A percentile compares a stretch with the other conserved stretches of the same genome.
Evolutionary conservation across 1,284 basidiomycete species (phyloP).

Genomic region (Agaricales sp.): DNA sequence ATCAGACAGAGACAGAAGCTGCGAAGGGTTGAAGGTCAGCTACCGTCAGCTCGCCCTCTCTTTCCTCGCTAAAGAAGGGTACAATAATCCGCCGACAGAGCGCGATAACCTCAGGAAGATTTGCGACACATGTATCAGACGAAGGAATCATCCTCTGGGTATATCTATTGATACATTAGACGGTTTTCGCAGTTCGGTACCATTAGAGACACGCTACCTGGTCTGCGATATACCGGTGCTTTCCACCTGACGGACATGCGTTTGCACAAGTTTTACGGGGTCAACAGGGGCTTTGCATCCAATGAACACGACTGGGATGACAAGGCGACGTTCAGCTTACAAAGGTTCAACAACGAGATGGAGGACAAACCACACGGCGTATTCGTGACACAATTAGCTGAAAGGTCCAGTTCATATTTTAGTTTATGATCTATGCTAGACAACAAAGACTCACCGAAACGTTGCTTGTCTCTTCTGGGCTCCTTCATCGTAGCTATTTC

Average conservation of each 20-base stretch:
- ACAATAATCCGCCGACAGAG: conserved; percentile 46
- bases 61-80: conserved; percentile 20
- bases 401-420: conserved; percentile 4
- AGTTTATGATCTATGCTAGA: conserved; percentile 1
- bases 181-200: neutral
- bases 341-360: conserved; percentile 1
- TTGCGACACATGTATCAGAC: conserved; percentile 53
- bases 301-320: conserved; percentile 58
- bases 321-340: conserved; percentile 5
- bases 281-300: conserved; percentile 68
- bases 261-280: conserved; percentile 60
- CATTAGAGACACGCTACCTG: conserved; percentile 40
- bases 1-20: neutral
- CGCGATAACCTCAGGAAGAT: conserved; percentile 53
- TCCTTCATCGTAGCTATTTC: conserved; percentile 64
- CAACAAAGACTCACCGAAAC: conserved; percentile 43
- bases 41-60: neutral
- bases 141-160: conserved; percentile 63
- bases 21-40: neutral
- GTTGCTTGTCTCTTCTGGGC: conserved; percentile 30
- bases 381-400: conserved; percentile 61
- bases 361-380: conserved; percentile 56
- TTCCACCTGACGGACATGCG: conserved; percentile 52
- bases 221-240: conserved; percentile 55
- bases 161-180: conserved; percentile 30